Base-by-base conservation (phyloP, 1,139 yeast species). In the Kluyveromyces sp. region DNA sequence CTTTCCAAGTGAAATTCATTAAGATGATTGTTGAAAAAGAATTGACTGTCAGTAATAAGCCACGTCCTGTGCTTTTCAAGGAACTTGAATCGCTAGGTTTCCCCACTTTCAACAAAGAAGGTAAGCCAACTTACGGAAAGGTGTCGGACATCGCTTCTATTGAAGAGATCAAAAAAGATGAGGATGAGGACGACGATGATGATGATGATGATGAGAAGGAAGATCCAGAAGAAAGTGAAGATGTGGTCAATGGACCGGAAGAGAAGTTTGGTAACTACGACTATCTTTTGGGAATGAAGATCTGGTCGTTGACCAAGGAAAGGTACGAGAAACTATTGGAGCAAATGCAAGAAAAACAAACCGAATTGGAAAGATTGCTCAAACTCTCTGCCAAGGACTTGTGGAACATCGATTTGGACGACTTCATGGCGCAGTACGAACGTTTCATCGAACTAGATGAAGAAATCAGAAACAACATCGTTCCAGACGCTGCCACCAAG, bases 271-370 rank as follows among this genome's bases (percentile, higher is more conserved):
- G 85, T 49, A 72, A 86, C 50, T 79, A 77, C 64, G 95, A 86
- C 59, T 86, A 86, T 55, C 71, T 86, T 52, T 70, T 86, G 47
- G 90, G 92, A 46, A 86, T 94, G 96, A 78, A 90, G 35, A 81
- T 94, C 56, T 89, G 97, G 95, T 83, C 96, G 31, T 78, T 92
- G 61, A 90, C 98, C 1, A 75, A 75, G 51, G 99, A 94, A 68
- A 76, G 95, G 56, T 92, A 89, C 61, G 92, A 88, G 58, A 81
- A 78, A 57, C 71, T 92, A 51, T 69, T 89, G 57, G 73, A 74
- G 45, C 95, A 89, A 63, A 75, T 80, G 53, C 87, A 79, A 45
- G 80, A 70, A 32, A 84, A 83, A 61, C 94, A 89, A 61, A 71
- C 67, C 7, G 95, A 88, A 60, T 74, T 92, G 56, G 83, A 80